Base-by-base conservation (phyloP, 2,329 filamentous ascomycete species). In the Microdochium bolleyi region DNA sequence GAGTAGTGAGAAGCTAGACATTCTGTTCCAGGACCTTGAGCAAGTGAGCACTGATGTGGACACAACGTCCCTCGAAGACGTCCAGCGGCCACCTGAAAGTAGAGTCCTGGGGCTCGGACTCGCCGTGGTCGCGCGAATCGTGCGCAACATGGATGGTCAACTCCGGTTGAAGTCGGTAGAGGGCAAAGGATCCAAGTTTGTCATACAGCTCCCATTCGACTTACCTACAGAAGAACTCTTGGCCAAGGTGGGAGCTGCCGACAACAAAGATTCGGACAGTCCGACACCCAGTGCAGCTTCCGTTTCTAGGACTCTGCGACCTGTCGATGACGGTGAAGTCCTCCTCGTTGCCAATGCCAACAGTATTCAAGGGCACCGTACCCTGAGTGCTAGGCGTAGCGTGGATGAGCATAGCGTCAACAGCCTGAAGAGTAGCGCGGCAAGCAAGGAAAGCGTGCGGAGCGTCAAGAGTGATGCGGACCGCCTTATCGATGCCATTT, bases 61-160 rank as follows among this genome's bases (percentile, higher is more conserved):
- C 22, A 64, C 68, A 13, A n/a, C 59, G 41, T 52, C 57, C 7
- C 32, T 61, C 16, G 59, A 65, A 0, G 60, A 63, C 49, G 53
- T 64, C 19, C 62, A 66, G 2, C 62, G 67, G 51, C 53, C 65
- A 14, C 56, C 55, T 41, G 58, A 71, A 21, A 56, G 65, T 19
- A 69, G 72, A 49, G 84, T 83, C 0, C 69, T 95, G 1, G 92
- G 92, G 0, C 77, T 96, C 10, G 92, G 91, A 0, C 76, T 96
- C n/a, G 91, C 91, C 0, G 77, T 95, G 13, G 91, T 95, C n/a
- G 88, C 89, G 16, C 82, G 91, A 37, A 89, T 90, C 34, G 78
- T 96, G 30, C 82, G 85, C n/a, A 95, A 91, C 62, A 94, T 95
- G 88, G 86, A 92, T 54, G 92, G 91, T 0, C 91, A 95, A 62